Conservation (phyloP, 108 stramenopile species). For the Fragilariopsis cylindrus region DNA sequence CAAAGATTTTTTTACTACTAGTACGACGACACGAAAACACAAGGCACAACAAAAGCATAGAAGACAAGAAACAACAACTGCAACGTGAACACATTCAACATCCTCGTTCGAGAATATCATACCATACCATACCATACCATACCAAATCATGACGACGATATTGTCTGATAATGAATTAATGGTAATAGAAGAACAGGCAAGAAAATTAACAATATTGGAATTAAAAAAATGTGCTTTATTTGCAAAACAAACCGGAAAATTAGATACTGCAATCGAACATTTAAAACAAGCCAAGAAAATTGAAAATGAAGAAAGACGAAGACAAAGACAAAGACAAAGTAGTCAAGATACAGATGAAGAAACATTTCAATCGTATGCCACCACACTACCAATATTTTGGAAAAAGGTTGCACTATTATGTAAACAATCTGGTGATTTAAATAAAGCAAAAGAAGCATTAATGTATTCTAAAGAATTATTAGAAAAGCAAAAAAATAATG, state of each 20-base stretch:
- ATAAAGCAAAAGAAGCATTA: slow-evolving; percentile 36
- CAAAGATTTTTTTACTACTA: too few relatives aligned
- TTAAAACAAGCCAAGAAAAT: slow-evolving; percentile 15
- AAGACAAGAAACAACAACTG: too few relatives aligned
- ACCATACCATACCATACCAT: neutral
- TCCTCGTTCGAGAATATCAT: too few relatives aligned
- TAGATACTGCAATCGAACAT: neutral
- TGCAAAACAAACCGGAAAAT: neutral
- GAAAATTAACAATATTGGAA: slow-evolving; percentile 1
- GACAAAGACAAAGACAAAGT: neutral
- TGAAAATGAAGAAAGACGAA: slow-evolving; percentile 3
- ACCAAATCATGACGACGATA: neutral
- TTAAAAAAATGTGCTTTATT: slow-evolving; percentile 2
- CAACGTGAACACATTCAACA: too few relatives aligned
- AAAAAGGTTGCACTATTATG: slow-evolving; percentile 28
- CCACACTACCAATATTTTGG: slow-evolving; percentile 13
- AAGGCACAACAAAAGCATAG: too few relatives aligned
- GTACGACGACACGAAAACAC: too few relatives aligned
- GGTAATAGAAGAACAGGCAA: neutral
- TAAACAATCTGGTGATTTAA: slow-evolving; percentile 32
- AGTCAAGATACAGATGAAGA: too few relatives aligned
- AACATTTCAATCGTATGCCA: too few relatives aligned
- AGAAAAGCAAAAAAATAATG: slow-evolving; percentile 10
- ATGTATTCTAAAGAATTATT: slow-evolving; percentile 33
- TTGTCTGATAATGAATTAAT: slow-evolving; percentile 1